A percentile compares a stretch with the other conserved stretches of the same genome.
phyloP scores from a whole-genome alignment of 2,329 filamentous ascomycete genomes.

The Fonsecaea erecta region DNA sequence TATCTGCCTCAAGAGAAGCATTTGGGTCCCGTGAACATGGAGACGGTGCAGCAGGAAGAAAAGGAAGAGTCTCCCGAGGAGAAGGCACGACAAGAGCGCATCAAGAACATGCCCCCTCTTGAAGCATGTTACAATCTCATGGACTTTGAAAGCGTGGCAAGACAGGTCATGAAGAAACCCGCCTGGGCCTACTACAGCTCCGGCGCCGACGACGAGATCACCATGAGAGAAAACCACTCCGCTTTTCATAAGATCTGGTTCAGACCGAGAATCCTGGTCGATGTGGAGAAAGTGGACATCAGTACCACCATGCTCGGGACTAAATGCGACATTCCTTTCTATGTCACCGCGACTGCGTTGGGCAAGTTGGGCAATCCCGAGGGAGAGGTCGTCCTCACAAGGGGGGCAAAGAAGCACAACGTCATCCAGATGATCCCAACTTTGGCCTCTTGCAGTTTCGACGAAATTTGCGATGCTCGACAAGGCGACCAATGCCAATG shows the following conservation, averaged over 20 bases:
- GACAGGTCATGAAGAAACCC: constrained; percentile 88
- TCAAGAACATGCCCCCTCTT: constrained; percentile 75
- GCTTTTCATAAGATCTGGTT: constrained; percentile 99
- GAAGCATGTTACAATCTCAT: constrained; percentile 91
- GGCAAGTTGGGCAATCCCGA: constrained; percentile 94
- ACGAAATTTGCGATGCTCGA: constrained; percentile 90
- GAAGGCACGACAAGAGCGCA: constrained; percentile 72
- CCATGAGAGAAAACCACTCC: constrained; percentile 90
- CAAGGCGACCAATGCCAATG: constrained; percentile 85
- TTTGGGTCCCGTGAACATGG: constrained; percentile 88
- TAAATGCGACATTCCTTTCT: constrained; percentile 84
- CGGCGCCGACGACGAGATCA: constrained; percentile 91
- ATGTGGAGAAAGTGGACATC: constrained; percentile 86
- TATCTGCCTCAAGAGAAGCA: constrained; percentile 86
- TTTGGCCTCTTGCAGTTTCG: constrained; percentile 93
- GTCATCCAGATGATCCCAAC: constrained; percentile 99
- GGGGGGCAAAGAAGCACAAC: constrained; percentile 80
- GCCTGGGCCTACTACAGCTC: constrained; percentile 99
- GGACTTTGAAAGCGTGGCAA: constrained; percentile 94
- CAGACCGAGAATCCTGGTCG: constrained; percentile 82
- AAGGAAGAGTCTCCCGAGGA: constrained; percentile 73
- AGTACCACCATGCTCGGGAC: constrained; percentile 92
- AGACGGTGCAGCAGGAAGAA: constrained; percentile 46
- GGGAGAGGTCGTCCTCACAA: constrained; percentile 85
- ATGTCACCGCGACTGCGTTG: constrained; percentile 92